phyloP scores from a whole-genome alignment of 164 flowering plant species.

The Aristolochia fimbriata region DNA sequence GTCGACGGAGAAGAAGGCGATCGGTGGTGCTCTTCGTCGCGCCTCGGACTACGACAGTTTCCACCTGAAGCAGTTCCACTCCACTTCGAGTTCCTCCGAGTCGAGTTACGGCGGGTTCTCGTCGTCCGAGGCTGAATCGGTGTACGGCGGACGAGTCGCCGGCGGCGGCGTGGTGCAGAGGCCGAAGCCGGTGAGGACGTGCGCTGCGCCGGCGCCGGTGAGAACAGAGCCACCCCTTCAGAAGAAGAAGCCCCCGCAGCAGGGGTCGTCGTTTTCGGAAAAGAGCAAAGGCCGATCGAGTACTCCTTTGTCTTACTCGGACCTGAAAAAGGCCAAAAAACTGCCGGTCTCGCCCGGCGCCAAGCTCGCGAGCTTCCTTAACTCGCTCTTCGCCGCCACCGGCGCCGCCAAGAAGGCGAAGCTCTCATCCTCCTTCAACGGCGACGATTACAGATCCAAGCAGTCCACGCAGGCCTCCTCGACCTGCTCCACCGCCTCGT shows the following conservation, averaged over 20 bases:
- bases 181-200: slow-evolving; percentile 51
- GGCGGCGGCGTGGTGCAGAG: slow-evolving; percentile 9
- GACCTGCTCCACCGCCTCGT: slow-evolving; percentile 69
- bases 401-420: slow-evolving; percentile 41
- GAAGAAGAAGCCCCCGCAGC: slow-evolving; percentile 1
- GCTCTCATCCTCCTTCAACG: slow-evolving; percentile 9
- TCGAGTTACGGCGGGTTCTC: slow-evolving; percentile 57
- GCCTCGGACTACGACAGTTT: slow-evolving; percentile 2
- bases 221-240: not conserved
- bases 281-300: slow-evolving; percentile 70
- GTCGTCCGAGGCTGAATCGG: slow-evolving; percentile 58
- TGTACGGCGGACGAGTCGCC: slow-evolving; percentile 15
- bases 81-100: slow-evolving; percentile 61
- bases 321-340: slow-evolving; percentile 58
- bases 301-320: slow-evolving; percentile 61
- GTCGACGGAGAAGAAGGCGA: too few relatives aligned
- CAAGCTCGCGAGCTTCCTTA: slow-evolving; percentile 60
- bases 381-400: slow-evolving; percentile 46
- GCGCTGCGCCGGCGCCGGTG: slow-evolving; percentile 6
- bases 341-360: slow-evolving; percentile 91
- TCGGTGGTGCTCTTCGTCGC: not conserved
- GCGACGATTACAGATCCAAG: slow-evolving; percentile 8
- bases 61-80: slow-evolving; percentile 18
- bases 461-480: slow-evolving; percentile 24
- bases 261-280: slow-evolving; percentile 20